Evolutionary conservation across 345 rosid genomes (phyloP).

Genomic region (Lumnitzera littorea): DNA sequence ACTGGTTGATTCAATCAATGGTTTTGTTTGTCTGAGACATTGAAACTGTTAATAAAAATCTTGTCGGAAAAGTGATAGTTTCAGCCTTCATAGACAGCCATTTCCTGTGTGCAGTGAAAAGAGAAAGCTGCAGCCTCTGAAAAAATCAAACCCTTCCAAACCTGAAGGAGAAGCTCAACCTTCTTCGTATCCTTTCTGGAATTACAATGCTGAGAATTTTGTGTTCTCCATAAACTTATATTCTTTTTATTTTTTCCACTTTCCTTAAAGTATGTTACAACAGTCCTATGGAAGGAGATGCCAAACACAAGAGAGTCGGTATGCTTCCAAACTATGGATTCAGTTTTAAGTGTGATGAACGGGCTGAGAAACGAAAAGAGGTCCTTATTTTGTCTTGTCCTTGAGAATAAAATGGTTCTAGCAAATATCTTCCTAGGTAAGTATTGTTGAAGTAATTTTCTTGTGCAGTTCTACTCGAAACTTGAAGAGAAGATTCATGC

Average conservation of each 20-base stretch:
- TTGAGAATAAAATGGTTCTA: not conserved
- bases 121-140: slow-evolving; percentile 45
- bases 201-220: slow-evolving; percentile 2
- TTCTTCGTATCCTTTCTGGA: slow-evolving; percentile 52
- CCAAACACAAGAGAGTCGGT: slow-evolving; percentile 55
- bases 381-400: slow-evolving; percentile 29
- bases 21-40: too few species aligned
- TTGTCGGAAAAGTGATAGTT: not conserved
- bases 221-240: slow-evolving; percentile 3
- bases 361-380: slow-evolving; percentile 99
- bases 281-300: slow-evolving; percentile 62
- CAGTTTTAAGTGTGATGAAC: slow-evolving; percentile 92
- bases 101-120: slow-evolving; percentile 51
- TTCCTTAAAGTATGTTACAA: slow-evolving; percentile 31
- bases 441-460: slow-evolving; percentile 9
- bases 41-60: not conserved
- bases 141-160: slow-evolving; percentile 39
- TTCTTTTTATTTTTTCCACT: slow-evolving; percentile 5
- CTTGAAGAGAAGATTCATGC: slow-evolving; percentile 98
- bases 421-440: not conserved
- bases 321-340: slow-evolving; percentile 94
- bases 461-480: slow-evolving; percentile 76
- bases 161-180: slow-evolving; percentile 60
- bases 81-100: slow-evolving; percentile 15
- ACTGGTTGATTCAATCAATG: too few species aligned